phyloP scores from a whole-genome alignment of 495 filamentous ascomycete genomes.

The Elasticomyces elasticus region DNA sequence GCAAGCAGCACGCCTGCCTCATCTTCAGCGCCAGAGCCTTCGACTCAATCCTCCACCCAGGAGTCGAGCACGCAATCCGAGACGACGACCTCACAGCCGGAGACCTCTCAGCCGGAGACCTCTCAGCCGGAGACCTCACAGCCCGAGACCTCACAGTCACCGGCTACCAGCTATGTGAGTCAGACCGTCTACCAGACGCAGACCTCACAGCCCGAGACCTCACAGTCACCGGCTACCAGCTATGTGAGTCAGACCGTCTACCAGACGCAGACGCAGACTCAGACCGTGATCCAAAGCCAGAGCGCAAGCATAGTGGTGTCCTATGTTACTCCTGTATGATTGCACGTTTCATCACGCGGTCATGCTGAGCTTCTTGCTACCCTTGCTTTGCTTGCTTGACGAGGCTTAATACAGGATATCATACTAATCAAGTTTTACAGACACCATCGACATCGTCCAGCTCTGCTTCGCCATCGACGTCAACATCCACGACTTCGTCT shows the following conservation, averaged over 20 bases:
- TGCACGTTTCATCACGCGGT: conserved; percentile 16
- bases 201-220: background rate
- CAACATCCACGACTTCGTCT: background rate
- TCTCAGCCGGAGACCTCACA: background rate
- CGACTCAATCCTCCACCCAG: conserved; percentile 4
- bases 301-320: conserved; percentile 15
- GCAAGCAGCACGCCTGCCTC: conserved; percentile 4
- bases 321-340: conserved; percentile 20
- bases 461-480: background rate
- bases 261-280: conserved; percentile 14
- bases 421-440: conserved; percentile 1
- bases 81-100: conserved; percentile 1
- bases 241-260: conserved; percentile 17
- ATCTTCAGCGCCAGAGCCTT: no score
- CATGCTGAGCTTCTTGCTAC: conserved; percentile 4
- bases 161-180: conserved; percentile 16
- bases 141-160: background rate
- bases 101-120: background rate
- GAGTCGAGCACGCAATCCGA: conserved; percentile 1
- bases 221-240: conserved; percentile 2
- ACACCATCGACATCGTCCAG: background rate
- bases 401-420: background rate
- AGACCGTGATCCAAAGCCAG: conserved; percentile 12
- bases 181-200: conserved; percentile 13
- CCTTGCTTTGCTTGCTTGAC: background rate